These are phyloP conservation scores for Trichoderma asperellum DNA, from an alignment of 2,329 filamentous ascomycete species.

Conservation along the genomic window DNA sequence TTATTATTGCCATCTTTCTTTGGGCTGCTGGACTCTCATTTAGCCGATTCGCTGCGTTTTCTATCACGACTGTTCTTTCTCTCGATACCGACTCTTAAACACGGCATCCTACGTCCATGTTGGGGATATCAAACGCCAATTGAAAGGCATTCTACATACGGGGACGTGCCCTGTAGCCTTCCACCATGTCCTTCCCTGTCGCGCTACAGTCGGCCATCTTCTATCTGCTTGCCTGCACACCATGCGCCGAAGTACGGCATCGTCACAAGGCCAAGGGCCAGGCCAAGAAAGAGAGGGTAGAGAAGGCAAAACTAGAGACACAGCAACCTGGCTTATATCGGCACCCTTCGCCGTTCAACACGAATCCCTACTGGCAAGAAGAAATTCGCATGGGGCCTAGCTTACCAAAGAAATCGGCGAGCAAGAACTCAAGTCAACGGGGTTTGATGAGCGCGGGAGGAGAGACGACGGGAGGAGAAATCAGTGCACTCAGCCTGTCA, in stretches of 20 bases:
- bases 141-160: constrained; percentile 26
- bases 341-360: constrained; percentile 81
- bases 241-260: constrained; percentile 73
- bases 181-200: constrained; percentile 53
- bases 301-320: constrained; percentile 66
- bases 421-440: constrained; percentile 62
- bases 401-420: constrained; percentile 64
- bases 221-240: constrained; percentile 76
- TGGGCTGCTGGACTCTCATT: not conserved
- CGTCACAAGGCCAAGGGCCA: constrained; percentile 71
- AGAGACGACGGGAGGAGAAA: constrained; percentile 60
- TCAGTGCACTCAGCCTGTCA: constrained; percentile 48
- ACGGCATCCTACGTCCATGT: constrained; percentile 30
- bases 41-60: not conserved
- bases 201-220: constrained; percentile 77
- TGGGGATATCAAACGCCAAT: constrained; percentile 25
- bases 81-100: constrained; percentile 9
- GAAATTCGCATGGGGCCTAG: constrained; percentile 83
- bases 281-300: constrained; percentile 68
- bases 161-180: constrained; percentile 28
- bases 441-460: constrained; percentile 61
- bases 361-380: constrained; percentile 86
- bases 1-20: not conserved
- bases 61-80: not conserved
- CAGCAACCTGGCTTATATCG: constrained; percentile 75